These are phyloP conservation scores for Sporothrix mexicana DNA, from an alignment of 2,329 filamentous ascomycete genomes.

Conservation along the genomic window DNA sequence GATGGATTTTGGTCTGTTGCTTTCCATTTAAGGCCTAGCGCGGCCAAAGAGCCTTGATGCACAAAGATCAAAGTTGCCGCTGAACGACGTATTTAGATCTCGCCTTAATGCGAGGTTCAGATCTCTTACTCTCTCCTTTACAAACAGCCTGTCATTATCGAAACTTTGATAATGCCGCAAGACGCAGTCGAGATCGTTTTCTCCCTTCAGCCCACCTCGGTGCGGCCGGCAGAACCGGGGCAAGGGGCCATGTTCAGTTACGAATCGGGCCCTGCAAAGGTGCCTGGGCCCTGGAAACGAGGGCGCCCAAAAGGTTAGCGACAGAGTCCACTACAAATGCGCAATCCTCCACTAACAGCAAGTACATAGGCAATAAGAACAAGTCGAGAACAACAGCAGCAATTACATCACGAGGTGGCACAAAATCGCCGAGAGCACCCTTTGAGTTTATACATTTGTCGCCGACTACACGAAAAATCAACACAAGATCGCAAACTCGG, in stretches of 20 bases:
- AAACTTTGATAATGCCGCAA: neutral
- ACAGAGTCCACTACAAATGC: neutral
- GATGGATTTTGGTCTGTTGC: neutral
- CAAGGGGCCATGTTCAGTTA: slow-evolving; percentile 23
- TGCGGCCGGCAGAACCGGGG: neutral
- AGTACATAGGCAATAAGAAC: neutral
- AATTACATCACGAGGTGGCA: neutral
- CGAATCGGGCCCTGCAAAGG: slow-evolving; percentile 21
- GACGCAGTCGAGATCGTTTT: slow-evolving; percentile 26
- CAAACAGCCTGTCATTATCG: no score
- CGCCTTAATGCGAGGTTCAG: neutral
- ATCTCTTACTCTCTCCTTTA: neutral
- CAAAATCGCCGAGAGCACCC: neutral
- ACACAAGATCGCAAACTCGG: neutral
- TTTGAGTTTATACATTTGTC: slow-evolving; percentile 31
- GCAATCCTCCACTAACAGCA: neutral
- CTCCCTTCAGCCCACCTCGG: neutral
- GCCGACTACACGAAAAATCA: neutral
- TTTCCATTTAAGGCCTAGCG: neutral
- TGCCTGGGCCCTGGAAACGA: slow-evolving; percentile 32
- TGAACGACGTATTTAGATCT: neutral
- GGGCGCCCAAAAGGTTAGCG: slow-evolving; percentile 28
- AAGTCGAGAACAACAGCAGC: neutral
- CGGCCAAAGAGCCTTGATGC: neutral
- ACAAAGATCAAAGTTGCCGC: no score